These are phyloP conservation scores for Pyrenophora seminiperda DNA, from an alignment of 2,329 filamentous ascomycete species.

Conservation along the genomic window DNA sequence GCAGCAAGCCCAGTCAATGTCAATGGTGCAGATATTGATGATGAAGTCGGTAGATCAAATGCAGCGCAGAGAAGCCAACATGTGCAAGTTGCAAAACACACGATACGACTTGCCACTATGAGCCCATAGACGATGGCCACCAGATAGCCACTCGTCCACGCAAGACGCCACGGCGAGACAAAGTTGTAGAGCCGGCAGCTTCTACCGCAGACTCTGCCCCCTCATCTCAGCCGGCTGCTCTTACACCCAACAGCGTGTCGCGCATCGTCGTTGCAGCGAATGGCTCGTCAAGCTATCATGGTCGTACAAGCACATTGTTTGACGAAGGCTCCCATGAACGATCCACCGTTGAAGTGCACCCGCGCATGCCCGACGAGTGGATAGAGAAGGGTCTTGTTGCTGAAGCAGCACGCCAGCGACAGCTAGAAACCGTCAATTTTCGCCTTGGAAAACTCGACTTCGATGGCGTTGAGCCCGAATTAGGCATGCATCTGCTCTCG, in stretches of 20 bases:
- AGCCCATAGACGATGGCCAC: constrained; percentile 41
- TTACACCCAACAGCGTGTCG: constrained; percentile 40
- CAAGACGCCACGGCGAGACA: constrained; percentile 22
- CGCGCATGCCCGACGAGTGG: constrained; percentile 46
- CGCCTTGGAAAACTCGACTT: constrained; percentile 58
- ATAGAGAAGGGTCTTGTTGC: constrained; percentile 55
- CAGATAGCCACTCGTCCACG: constrained; percentile 19
- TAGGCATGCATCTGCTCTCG: constrained; percentile 58
- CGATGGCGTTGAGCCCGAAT: constrained; percentile 59
- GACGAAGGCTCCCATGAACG: constrained; percentile 47
- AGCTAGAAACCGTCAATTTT: constrained; percentile 58
- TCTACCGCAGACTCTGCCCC: not conserved
- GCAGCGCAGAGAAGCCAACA: constrained; percentile 53
- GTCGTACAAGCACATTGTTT: constrained; percentile 57
- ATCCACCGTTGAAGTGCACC: constrained; percentile 19
- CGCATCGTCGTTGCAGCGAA: constrained; percentile 51
- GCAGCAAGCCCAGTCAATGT: not conserved
- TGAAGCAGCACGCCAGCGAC: constrained; percentile 56
- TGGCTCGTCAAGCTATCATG: constrained; percentile 54
- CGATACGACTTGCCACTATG: constrained; percentile 53
- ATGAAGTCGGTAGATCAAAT: constrained; percentile 52
- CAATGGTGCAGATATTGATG: not conserved
- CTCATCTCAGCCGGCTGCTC: not conserved
- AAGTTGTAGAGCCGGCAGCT: constrained; percentile 1
- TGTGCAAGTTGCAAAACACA: constrained; percentile 57